Base-by-base conservation (phyloP, 2,329 filamentous ascomycete species). In the Ascomycota sp. region DNA sequence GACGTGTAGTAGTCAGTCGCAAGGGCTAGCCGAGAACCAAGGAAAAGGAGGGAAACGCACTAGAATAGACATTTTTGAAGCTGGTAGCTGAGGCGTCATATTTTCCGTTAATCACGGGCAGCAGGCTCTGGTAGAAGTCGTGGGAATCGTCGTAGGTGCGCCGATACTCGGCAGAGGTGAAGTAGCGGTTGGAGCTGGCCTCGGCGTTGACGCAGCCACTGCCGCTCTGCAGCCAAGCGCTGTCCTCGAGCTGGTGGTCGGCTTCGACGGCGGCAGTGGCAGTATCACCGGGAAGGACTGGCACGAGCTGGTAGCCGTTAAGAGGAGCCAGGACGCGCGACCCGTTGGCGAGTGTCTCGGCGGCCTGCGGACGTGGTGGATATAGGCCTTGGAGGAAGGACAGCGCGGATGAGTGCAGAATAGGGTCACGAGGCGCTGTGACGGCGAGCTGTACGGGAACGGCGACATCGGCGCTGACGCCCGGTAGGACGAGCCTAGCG, bases 341-440 rank as follows among this genome's bases (percentile, higher is more conserved):
- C 29, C 76, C 76, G 50, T 92, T 83, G 41, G 68, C 69, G 25
- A 93, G 65, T 2, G 58, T 69, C 52, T 79, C 63, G 23, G 61
- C 46, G 10, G 47, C 37, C 26, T 33, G 70, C 70, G 1, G 74
- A 1, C 74, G 69, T 1, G 85, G 81, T 8, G 85, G 85, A 47
- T 93, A 94, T 13, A 94, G 61, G 20, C 73, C 82, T 55, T 93
- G 85, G 20, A 86, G 55, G 56, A 92, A 93, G 21, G 69, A 77
- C 27, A 67, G 61, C 34, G 80, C 81, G 3, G 81, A 86, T 53
- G 69, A 78, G 48, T 85, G 75, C 20, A 94, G 65, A 12, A 93
- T 80, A 24, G 62, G 63, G 50, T 92, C 78, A 32, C 66, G 55
- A 0, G 85, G 81, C 0, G 82, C 66, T 10, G 70, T 73, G 32